Conservation (phyloP, 1,284 basidiomycete genomes). For the Ceratobasidium theobromae region DNA sequence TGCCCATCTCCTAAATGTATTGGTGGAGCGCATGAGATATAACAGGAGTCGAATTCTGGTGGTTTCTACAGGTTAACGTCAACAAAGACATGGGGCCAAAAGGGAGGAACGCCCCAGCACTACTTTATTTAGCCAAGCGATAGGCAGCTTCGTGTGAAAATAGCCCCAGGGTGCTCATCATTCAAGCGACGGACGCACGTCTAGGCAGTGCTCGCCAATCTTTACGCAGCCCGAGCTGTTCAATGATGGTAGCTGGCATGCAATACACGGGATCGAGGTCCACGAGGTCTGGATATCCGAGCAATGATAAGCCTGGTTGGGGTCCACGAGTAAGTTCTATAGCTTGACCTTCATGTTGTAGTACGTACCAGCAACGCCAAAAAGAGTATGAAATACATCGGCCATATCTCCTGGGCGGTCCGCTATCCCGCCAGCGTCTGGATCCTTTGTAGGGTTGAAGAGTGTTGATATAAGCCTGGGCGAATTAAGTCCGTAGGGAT, state of each 20-base stretch:
- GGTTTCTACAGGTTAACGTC: too few relatives aligned
- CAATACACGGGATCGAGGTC: constrained; percentile 95
- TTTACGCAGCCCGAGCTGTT: constrained; percentile 64
- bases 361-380: constrained; percentile 82
- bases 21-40: too few relatives aligned
- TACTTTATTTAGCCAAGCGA: too few relatives aligned
- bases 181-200: neutral
- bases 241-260: constrained; percentile 83
- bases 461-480: neutral
- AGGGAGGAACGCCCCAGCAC: too few relatives aligned
- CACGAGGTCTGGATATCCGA: constrained; percentile 82
- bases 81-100: too few relatives aligned
- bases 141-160: too few relatives aligned
- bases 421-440: constrained; percentile 89
- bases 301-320: constrained; percentile 74
- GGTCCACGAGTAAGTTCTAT: neutral
- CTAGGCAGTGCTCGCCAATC: constrained; percentile 64
- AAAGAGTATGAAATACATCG: constrained; percentile 95
- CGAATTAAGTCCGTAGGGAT: neutral
- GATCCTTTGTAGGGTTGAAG: constrained; percentile 58
- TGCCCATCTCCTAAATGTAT: too few relatives aligned
- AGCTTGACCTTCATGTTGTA: neutral
- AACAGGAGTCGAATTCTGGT: too few relatives aligned
- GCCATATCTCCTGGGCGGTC: constrained; percentile 92
- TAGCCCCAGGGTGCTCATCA: neutral